Evolutionary conservation across 768 basidiomycete genomes (phyloP).

Genomic region (Lyophyllum shimeji): DNA sequence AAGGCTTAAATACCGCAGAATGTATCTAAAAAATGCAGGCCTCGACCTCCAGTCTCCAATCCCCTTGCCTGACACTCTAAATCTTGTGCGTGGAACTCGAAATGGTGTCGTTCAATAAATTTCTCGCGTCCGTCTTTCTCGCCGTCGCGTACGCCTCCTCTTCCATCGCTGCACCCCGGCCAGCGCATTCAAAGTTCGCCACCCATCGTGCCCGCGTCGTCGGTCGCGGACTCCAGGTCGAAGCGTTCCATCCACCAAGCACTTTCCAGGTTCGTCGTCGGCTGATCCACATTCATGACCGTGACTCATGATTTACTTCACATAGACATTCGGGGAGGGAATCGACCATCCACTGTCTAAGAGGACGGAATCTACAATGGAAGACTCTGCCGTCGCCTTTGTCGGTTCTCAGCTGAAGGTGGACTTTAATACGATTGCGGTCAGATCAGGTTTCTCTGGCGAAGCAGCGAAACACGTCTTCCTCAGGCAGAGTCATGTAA

Average conservation of each 20-base stretch:
- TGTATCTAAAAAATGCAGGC: not conserved
- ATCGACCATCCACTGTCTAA: not conserved
- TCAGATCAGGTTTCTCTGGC: conserved; percentile 17
- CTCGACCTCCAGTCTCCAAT: not conserved
- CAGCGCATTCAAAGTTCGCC: not conserved
- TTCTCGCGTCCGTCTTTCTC: conserved; percentile 25
- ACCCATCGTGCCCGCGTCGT: conserved; percentile 2
- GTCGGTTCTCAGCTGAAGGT: conserved; percentile 4
- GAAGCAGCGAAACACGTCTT: conserved; percentile 21
- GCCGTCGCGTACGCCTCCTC: conserved; percentile 20
- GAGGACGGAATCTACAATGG: not conserved
- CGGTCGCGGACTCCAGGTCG: not conserved
- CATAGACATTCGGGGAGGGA: conserved; percentile 7
- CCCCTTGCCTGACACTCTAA: not conserved
- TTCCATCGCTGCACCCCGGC: not conserved
- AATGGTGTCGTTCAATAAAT: conserved; percentile 25
- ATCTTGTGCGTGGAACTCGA: not conserved
- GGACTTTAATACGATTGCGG: not conserved
- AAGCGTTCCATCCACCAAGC: conserved; percentile 2
- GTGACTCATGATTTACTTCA: not conserved
- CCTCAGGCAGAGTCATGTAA: conserved; percentile 21
- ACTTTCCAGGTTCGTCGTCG: not conserved
- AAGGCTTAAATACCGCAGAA: not conserved
- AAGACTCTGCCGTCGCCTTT: conserved; percentile 3
- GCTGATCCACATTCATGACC: not conserved